phyloP scores from a whole-genome alignment of 176 grass and related monocot genomes.

The Pharus latifolius region DNA sequence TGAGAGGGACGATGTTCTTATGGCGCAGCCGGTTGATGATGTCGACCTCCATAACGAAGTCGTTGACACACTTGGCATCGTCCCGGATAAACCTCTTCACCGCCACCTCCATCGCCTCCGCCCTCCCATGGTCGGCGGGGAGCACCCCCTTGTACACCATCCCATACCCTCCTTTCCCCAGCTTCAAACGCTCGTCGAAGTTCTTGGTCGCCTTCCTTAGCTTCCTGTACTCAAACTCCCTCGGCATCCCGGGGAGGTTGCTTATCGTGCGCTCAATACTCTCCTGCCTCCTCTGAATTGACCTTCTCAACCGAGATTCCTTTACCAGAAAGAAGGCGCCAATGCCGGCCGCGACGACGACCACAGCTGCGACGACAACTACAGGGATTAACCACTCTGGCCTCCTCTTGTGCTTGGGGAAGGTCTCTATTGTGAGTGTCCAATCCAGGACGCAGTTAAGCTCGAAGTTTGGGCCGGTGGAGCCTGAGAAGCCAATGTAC shows the following conservation, averaged over 20 bases:
- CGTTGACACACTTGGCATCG: slow-evolving; percentile 6
- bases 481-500: slow-evolving; percentile 52
- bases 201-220: slow-evolving; percentile 37
- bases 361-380: background rate
- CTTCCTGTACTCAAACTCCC: slow-evolving; percentile 23
- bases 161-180: slow-evolving; percentile 35
- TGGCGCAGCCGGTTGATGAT: slow-evolving; percentile 57
- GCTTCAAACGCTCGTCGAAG: slow-evolving; percentile 22
- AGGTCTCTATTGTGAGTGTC: slow-evolving; percentile 30
- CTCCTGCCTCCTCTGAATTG: slow-evolving; percentile 9
- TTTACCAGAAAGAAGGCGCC: background rate
- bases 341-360: background rate
- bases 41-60: slow-evolving; percentile 44
- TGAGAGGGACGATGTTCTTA: slow-evolving; percentile 49
- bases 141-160: slow-evolving; percentile 40
- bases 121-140: background rate
- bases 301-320: background rate
- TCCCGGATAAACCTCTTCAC: slow-evolving; percentile 46
- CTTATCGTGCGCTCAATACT: slow-evolving; percentile 16
- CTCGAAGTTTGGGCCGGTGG: slow-evolving; percentile 36
- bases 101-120: slow-evolving; percentile 22
- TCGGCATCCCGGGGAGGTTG: slow-evolving; percentile 36
- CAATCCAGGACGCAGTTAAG: slow-evolving; percentile 72
- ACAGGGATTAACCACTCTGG: background rate
- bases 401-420: background rate